Conservation (phyloP, 305 asterid species). For the Fraxinus albicans region DNA sequence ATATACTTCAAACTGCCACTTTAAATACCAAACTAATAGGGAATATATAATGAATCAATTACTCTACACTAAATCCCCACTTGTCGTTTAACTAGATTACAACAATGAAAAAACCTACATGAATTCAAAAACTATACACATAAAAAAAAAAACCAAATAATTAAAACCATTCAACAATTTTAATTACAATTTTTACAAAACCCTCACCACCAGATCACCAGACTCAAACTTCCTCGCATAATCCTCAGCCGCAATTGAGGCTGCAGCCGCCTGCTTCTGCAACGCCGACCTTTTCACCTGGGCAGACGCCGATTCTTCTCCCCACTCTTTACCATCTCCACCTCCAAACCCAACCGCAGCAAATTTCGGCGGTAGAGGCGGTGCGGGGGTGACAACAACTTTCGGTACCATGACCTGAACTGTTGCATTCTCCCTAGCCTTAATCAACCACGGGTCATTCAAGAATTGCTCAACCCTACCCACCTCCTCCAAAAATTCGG, state of each 20-base stretch:
- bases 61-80: neutral
- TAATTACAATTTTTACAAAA: neutral
- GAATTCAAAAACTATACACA: neutral
- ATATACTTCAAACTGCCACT: neutral
- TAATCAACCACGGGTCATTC: slow-evolving; percentile 80
- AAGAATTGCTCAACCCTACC: slow-evolving; percentile 69
- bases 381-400: slow-evolving; percentile 50
- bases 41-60: slow-evolving; percentile 5
- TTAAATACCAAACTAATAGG: slow-evolving; percentile 2
- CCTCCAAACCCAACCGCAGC: slow-evolving; percentile 31
- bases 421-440: slow-evolving; percentile 66
- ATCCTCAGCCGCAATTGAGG: slow-evolving; percentile 84
- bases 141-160: neutral
- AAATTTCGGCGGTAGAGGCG: slow-evolving; percentile 42
- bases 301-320: slow-evolving; percentile 56
- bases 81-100: neutral
- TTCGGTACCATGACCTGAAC: slow-evolving; percentile 90
- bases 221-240: slow-evolving; percentile 77
- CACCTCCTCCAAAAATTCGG: slow-evolving; percentile 63
- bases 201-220: slow-evolving; percentile 72
- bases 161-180: slow-evolving; percentile 2
- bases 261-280: slow-evolving; percentile 93
- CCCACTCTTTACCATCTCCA: slow-evolving; percentile 36
- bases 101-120: neutral
- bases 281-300: slow-evolving; percentile 75